Evolutionary conservation across 768 basidiomycete genomes (phyloP).

Genomic region (Xanthoconium purpureum): DNA sequence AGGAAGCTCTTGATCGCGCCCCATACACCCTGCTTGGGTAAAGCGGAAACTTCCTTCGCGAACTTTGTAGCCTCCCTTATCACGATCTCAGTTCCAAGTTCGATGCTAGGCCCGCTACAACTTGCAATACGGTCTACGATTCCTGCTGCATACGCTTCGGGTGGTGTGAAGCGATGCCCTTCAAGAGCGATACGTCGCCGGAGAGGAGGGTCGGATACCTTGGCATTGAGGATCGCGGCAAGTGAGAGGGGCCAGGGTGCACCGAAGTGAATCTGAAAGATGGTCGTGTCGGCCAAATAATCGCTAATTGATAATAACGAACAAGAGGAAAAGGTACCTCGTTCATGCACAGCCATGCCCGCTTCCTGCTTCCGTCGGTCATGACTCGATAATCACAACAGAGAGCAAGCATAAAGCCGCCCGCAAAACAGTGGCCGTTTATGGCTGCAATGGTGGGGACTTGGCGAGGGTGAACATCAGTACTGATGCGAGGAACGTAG

Average conservation of each 20-base stretch:
- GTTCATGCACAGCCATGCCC: conserved; percentile 91
- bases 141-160: conserved; percentile 63
- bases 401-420: conserved; percentile 73
- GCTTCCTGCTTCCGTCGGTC: conserved; percentile 73
- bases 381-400: conserved; percentile 88
- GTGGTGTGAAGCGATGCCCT: conserved; percentile 73
- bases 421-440: conserved; percentile 87
- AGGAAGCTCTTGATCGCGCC: conserved; percentile 67
- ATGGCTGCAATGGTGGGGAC: conserved; percentile 79
- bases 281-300: neutral
- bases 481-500: neutral
- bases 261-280: conserved; percentile 69
- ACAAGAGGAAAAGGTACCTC: conserved; percentile 47
- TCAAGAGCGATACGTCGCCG: conserved; percentile 76
- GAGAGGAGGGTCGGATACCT: conserved; percentile 55
- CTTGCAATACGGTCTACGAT: conserved; percentile 62
- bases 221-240: conserved; percentile 57
- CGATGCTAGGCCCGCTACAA: conserved; percentile 37
- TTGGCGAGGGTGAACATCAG: conserved; percentile 27
- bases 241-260: conserved; percentile 77
- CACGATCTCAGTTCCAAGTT: conserved; percentile 55
- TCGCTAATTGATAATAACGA: neutral
- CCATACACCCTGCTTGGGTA: conserved; percentile 63
- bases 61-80: conserved; percentile 62
- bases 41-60: conserved; percentile 48